Conservation (phyloP, 345 rosid species). For the Acer negundo region DNA sequence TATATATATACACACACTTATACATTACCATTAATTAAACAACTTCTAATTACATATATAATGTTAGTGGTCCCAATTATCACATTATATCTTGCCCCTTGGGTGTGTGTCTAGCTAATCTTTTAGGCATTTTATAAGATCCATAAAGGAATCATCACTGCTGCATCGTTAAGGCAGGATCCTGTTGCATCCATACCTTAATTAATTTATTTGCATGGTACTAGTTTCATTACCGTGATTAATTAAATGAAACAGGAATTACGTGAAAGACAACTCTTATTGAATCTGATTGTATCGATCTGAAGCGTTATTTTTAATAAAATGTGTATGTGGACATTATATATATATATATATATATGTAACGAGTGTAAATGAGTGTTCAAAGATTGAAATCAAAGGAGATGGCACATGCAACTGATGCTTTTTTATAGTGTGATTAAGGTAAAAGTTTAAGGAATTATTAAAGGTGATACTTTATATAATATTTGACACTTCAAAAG, state of each 20-base stretch:
- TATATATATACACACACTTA: too few species aligned
- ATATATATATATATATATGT: too few species aligned
- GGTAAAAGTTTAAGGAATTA: slow-evolving; percentile 18
- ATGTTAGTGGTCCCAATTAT: slow-evolving; percentile 44
- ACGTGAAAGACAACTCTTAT: too few species aligned
- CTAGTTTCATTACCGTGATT: too few species aligned
- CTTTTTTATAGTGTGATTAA: neutral
- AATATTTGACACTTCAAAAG: slow-evolving; percentile 39
- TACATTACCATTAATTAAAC: slow-evolving; percentile 18
- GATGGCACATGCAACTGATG: slow-evolving; percentile 14
- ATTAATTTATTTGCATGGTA: too few species aligned
- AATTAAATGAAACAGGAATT: too few species aligned
- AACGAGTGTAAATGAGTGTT: slow-evolving; percentile 25
- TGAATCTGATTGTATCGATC: too few species aligned
- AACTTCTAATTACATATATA: neutral
- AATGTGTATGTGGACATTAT: too few species aligned
- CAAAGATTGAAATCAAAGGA: neutral
- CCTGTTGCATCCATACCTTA: slow-evolving; percentile 32
- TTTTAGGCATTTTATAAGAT: slow-evolving; percentile 35
- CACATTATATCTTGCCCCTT: neutral
- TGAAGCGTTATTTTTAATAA: too few species aligned
- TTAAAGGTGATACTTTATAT: slow-evolving; percentile 18
- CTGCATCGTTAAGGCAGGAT: slow-evolving; percentile 58
- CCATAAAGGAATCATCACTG: slow-evolving; percentile 38
- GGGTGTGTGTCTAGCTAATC: neutral